Conservation (phyloP, 768 basidiomycete genomes). For the Russula emetica region DNA sequence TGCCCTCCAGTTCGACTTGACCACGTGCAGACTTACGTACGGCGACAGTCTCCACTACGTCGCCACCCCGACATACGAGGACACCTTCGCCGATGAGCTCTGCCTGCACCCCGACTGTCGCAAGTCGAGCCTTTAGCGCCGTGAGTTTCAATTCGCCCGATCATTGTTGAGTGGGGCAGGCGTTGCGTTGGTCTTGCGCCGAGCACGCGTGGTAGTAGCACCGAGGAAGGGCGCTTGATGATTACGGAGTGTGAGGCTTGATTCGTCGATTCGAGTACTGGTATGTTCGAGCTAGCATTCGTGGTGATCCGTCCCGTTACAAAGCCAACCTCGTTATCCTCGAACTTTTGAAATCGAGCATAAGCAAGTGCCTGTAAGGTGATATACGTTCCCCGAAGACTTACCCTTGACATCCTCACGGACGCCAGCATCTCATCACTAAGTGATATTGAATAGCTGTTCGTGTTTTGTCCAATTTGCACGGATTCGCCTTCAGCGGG, state of each 20-base stretch:
- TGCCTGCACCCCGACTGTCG: conserved; percentile 72
- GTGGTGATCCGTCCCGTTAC: conserved; percentile 84
- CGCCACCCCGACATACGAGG: conserved; percentile 71
- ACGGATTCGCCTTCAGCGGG: conserved; percentile 72
- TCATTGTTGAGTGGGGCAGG: conserved; percentile 89
- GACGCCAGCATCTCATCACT: conserved; percentile 81
- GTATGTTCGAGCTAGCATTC: conserved; percentile 83
- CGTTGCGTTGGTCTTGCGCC: conserved; percentile 62
- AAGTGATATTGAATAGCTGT: conserved; percentile 89
- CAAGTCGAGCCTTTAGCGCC: conserved; percentile 75
- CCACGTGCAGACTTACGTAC: conserved; percentile 86
- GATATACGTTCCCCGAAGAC: conserved; percentile 31
- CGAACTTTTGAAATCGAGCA: conserved; percentile 56
- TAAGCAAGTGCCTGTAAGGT: conserved; percentile 6
- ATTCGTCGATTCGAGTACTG: conserved; percentile 71
- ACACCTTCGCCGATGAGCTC: conserved; percentile 98
- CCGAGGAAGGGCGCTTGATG: conserved; percentile 21
- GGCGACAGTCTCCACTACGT: conserved; percentile 74
- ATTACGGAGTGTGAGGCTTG: conserved; percentile 7
- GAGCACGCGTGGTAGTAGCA: conserved; percentile 43
- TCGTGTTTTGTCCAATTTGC: conserved; percentile 93
- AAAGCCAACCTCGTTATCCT: conserved; percentile 95
- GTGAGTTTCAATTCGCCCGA: conserved; percentile 95
- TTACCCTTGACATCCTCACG: conserved; percentile 81
- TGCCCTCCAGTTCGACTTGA: conserved; percentile 85